A percentile compares a stretch with the other conserved stretches of the same genome.
Evolutionary conservation across 305 asterid species (phyloP).

Genomic region (Vinca major): DNA sequence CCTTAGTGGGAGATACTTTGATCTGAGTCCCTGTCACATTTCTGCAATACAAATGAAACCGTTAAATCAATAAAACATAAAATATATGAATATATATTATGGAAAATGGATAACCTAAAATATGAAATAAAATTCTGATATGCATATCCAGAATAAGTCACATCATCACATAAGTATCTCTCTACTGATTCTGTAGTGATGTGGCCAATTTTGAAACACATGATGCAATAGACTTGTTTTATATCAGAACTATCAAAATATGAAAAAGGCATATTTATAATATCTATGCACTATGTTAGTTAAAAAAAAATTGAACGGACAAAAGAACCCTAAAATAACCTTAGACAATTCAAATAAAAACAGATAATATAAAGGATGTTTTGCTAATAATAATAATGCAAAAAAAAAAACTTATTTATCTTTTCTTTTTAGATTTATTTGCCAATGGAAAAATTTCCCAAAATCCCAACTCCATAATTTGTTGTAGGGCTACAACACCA

Average conservation of each 20-base stretch:
- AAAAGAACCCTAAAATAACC: neutral
- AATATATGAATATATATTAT: too few species aligned
- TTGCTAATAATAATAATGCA: neutral
- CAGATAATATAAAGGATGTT: neutral
- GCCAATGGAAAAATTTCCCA: neutral
- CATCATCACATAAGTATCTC: too few species aligned
- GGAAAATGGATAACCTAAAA: too few species aligned
- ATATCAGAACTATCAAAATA: too few species aligned
- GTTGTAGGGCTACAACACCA: neutral
- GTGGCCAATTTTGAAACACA: too few species aligned
- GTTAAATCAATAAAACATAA: neutral
- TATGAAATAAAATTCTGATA: too few species aligned
- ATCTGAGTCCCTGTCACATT: slow-evolving; percentile 33
- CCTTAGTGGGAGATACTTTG: slow-evolving; percentile 19
- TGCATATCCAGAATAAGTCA: too few species aligned
- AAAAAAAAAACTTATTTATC: neutral
- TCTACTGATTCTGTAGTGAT: too few species aligned
- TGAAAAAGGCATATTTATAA: neutral
- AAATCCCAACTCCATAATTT: neutral
- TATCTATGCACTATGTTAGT: too few species aligned
- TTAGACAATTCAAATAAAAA: neutral
- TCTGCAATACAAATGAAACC: slow-evolving; percentile 20
- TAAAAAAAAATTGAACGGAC: too few species aligned
- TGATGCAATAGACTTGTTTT: too few species aligned
- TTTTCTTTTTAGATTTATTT: neutral